Evolutionary conservation across 1,284 basidiomycete species (phyloP).

Genomic region (Wallemia mellicola): DNA sequence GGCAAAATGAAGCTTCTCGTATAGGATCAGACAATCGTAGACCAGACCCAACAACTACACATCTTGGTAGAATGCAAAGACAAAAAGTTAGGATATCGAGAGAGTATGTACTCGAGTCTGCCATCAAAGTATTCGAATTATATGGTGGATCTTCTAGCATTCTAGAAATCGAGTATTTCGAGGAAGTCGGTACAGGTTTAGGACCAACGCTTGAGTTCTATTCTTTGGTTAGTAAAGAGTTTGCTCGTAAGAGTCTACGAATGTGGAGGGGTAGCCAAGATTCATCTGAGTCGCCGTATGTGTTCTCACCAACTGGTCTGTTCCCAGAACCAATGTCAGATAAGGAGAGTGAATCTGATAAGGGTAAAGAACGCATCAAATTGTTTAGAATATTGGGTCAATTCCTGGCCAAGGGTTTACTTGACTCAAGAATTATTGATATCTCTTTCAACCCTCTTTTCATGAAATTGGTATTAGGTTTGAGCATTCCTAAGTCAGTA

Average conservation of each 20-base stretch:
- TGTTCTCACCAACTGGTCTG: slow-evolving; percentile 50
- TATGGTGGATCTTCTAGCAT: slow-evolving; percentile 70
- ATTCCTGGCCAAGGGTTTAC: slow-evolving; percentile 88
- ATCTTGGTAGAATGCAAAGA: slow-evolving; percentile 66
- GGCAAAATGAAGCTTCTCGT: slow-evolving; percentile 52
- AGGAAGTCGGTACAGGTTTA: slow-evolving; percentile 90
- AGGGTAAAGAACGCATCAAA: slow-evolving; percentile 21
- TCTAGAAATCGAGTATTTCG: slow-evolving; percentile 93
- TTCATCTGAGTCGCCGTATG: slow-evolving; percentile 30
- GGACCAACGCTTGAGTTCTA: slow-evolving; percentile 98
- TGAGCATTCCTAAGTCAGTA: slow-evolving; percentile 50
- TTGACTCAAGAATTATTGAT: slow-evolving; percentile 93
- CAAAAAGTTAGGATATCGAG: slow-evolving; percentile 93
- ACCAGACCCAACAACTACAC: slow-evolving; percentile 55
- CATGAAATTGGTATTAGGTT: slow-evolving; percentile 56
- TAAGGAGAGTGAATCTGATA: slow-evolving; percentile 19
- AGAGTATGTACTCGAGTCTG: slow-evolving; percentile 80
- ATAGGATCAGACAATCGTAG: slow-evolving; percentile 23
- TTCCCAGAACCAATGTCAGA: slow-evolving; percentile 56
- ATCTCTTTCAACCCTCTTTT: slow-evolving; percentile 77
- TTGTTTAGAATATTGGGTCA: slow-evolving; percentile 74
- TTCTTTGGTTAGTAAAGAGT: slow-evolving; percentile 70
- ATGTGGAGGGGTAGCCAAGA: slow-evolving; percentile 69
- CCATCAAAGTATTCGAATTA: slow-evolving; percentile 86
- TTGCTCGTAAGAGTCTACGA: slow-evolving; percentile 55